Percentiles rank a stretch among this genome's conserved stretches.
Evolutionary conservation across 202 grass and related monocot species (phyloP).

Genomic region (Cymbopogon flexuosus): DNA sequence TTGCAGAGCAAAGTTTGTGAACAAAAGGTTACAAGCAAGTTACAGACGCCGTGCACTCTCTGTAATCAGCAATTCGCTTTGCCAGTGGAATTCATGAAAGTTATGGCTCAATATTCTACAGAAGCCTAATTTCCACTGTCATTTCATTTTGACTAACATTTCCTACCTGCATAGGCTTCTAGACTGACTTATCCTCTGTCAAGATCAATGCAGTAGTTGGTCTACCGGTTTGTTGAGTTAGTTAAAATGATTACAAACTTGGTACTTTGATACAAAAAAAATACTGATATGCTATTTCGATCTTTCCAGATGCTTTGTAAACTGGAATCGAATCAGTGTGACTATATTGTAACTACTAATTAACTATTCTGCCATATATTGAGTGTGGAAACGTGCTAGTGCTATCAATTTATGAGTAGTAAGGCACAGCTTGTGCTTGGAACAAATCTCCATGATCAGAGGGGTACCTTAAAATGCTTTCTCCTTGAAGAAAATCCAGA

Average conservation of each 20-base stretch:
- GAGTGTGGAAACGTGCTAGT: background rate
- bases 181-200: background rate
- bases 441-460: background rate
- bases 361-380: background rate
- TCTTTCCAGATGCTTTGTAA: background rate
- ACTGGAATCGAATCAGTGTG: background rate
- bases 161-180: background rate
- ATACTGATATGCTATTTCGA: background rate
- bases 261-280: background rate
- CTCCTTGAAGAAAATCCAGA: slow-evolving; percentile 3
- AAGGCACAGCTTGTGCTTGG: slow-evolving; percentile 4
- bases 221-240: background rate
- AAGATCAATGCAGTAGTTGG: background rate
- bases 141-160: background rate
- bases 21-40: background rate
- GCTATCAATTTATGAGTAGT: background rate
- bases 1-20: background rate
- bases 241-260: background rate
- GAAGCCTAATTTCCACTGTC: background rate
- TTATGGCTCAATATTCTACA: background rate
- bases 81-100: background rate
- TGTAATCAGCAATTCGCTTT: background rate
- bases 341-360: background rate
- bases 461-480: slow-evolving; percentile 6
- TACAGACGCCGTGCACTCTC: background rate